phyloP scores from a whole-genome alignment of 257 asterid species.

The Cruciata laevipes region DNA sequence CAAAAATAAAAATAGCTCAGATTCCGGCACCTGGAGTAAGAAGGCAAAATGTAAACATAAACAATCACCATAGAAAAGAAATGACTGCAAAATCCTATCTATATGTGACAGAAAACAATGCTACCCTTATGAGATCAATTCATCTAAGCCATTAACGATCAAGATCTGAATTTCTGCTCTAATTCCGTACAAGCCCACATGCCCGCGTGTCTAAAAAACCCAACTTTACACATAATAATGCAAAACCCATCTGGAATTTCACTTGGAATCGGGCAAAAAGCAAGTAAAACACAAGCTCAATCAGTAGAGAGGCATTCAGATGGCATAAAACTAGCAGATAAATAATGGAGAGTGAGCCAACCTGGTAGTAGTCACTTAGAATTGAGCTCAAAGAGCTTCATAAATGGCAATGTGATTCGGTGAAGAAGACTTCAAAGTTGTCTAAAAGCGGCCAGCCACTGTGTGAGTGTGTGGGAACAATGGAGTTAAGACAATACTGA shows the following conservation, averaged over 20 bases:
- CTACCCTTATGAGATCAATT: constrained; percentile 11
- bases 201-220: constrained; percentile 10
- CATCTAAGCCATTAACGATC: constrained; percentile 1
- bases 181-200: constrained; percentile 14
- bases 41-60: constrained; percentile 8
- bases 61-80: constrained; percentile 5
- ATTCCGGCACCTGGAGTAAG: constrained; percentile 18
- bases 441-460: constrained; percentile 7
- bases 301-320: not conserved
- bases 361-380: constrained; percentile 6
- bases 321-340: not conserved
- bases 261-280: not conserved
- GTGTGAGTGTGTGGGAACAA: constrained; percentile 8
- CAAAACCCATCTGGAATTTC: constrained; percentile 14
- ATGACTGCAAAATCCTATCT: not conserved
- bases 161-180: constrained; percentile 16
- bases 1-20: not conserved
- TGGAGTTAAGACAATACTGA: constrained; percentile 5
- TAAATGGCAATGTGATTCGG: constrained; percentile 10
- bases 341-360: not conserved
- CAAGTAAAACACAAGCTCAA: constrained; percentile 7
- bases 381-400: constrained; percentile 7
- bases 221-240: constrained; percentile 6
- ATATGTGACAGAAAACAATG: not conserved
- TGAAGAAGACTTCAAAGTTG: constrained; percentile 11